Evolutionary conservation across 2,329 filamentous ascomycete species (phyloP), one percentile per base, ranked within the genome.

Genomic region (Colletotrichum karsti): DNA sequence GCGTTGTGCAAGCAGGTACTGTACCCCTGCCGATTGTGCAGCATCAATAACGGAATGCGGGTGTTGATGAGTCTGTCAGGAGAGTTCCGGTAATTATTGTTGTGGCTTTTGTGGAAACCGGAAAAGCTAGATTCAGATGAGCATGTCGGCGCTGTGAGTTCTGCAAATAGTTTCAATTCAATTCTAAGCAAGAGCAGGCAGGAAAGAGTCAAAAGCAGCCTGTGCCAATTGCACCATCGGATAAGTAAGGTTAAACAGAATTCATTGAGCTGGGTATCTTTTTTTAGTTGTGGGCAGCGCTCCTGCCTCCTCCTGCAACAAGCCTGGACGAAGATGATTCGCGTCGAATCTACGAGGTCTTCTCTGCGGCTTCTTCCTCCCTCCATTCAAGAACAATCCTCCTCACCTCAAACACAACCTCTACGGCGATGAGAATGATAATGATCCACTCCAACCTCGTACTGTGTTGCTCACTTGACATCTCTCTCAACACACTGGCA

Each of bases 361-460:
- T 71, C 37, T 73, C 58, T 13, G 28, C 54, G 12, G 13, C 70
- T 37, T 73, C 77, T 30, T 84, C 81, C 51, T 80, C 78, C 60
- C 70, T 73, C 73, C 84, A 84, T 73, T 94, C 92, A 71, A 90
- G 87, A 79, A 90, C 91, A 54, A 95, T 85, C 63, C 92, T 85
- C 70, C 93, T 84, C 69, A 98, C 84, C 79, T 97, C 95, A 77
- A 98, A 96, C 10, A 91, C 85, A 13, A 98, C 95, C 81, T 99
- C 96, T 35, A 98, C 92, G 2, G 93, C 90, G 76, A 99, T 99
- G 61, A 99, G 87, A 3, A 93, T 85, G 74, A 99, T 98, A 77
- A 99, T 98, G 74, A 97, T 97, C 92, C 93, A 95, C 81, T 98
- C 96, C 10, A 99, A 85, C 62, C 93, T 87, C 30, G 95, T 89